These are phyloP conservation scores for Salix dunnii DNA, from an alignment of 345 rosid genomes.

Conservation along the genomic window DNA sequence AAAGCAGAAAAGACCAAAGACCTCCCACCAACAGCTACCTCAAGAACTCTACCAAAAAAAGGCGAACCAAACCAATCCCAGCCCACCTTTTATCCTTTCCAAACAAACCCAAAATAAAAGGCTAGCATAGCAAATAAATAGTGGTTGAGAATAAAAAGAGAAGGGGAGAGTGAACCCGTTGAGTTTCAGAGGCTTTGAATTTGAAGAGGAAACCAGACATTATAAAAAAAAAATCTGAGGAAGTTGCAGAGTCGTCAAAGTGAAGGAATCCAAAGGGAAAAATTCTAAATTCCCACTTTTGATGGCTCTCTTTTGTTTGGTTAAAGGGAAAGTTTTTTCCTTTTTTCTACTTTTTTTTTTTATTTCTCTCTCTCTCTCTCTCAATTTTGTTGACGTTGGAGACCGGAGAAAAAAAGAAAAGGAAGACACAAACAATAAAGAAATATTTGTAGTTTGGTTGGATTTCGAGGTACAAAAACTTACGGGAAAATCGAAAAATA, in stretches of 20 bases:
- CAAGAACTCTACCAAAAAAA: slow-evolving; percentile 37
- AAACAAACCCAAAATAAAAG: slow-evolving; percentile 17
- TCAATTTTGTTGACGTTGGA: slow-evolving; percentile 24
- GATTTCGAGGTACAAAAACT: not conserved
- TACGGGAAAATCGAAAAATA: not conserved
- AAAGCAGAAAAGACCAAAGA: slow-evolving; percentile 26
- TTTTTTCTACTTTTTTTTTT: not conserved
- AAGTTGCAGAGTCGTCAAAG: slow-evolving; percentile 28
- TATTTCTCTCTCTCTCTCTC: not conserved
- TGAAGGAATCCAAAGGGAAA: slow-evolving; percentile 34
- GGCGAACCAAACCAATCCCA: slow-evolving; percentile 32
- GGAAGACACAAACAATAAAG: not conserved
- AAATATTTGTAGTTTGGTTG: slow-evolving; percentile 19
- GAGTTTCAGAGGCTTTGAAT: slow-evolving; percentile 19
- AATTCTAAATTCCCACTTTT: slow-evolving; percentile 43
- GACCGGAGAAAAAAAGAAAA: slow-evolving; percentile 2
- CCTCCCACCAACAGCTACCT: slow-evolving; percentile 19
- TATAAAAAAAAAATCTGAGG: slow-evolving; percentile 2
- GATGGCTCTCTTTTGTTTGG: slow-evolving; percentile 40
- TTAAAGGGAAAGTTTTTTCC: slow-evolving; percentile 51
- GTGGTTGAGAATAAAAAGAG: not conserved
- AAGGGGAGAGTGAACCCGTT: slow-evolving; percentile 19
- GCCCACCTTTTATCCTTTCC: slow-evolving; percentile 28
- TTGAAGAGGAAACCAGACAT: slow-evolving; percentile 30
- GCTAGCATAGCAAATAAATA: not conserved